phyloP scores from a whole-genome alignment of 108 stramenopile genomes.

The Pseudonitzschia pungens region DNA sequence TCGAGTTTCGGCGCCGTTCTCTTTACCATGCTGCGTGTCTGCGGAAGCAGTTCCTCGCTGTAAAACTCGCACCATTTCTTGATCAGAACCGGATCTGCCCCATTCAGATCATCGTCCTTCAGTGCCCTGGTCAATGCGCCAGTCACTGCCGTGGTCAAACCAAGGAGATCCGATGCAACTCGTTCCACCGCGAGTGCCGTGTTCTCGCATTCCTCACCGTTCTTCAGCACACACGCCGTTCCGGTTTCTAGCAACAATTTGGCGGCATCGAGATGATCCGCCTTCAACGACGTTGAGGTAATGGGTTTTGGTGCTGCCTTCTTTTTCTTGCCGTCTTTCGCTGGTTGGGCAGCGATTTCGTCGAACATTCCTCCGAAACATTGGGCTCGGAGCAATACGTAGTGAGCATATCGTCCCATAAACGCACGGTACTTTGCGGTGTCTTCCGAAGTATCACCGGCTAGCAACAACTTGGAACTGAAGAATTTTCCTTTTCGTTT shows the following conservation, averaged over 20 bases:
- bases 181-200: slow-evolving; percentile 87
- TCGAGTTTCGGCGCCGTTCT: slow-evolving; percentile 78
- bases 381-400: slow-evolving; percentile 85
- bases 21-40: slow-evolving; percentile 84
- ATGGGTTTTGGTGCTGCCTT: slow-evolving; percentile 60
- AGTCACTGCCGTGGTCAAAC: slow-evolving; percentile 72
- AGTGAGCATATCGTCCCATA: slow-evolving; percentile 88
- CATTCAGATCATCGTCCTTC: slow-evolving; percentile 49
- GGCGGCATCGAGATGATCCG: slow-evolving; percentile 82
- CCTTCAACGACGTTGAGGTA: slow-evolving; percentile 56
- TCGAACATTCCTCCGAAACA: slow-evolving; percentile 87
- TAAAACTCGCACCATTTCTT: slow-evolving; percentile 89
- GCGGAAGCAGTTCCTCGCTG: slow-evolving; percentile 71
- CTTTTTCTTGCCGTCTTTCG: slow-evolving; percentile 33
- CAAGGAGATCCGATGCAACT: slow-evolving; percentile 83
- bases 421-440: slow-evolving; percentile 68
- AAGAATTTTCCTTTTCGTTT: slow-evolving; percentile 87
- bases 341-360: slow-evolving; percentile 64
- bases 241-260: slow-evolving; percentile 84
- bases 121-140: slow-evolving; percentile 72
- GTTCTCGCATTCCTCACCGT: slow-evolving; percentile 87
- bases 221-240: slow-evolving; percentile 75
- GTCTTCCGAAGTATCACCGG: slow-evolving; percentile 68
- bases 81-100: slow-evolving; percentile 56
- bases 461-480: slow-evolving; percentile 79